phyloP scores from a whole-genome alignment of 192 early-diverging fungal genomes.

The Haplosporangium gracile region DNA sequence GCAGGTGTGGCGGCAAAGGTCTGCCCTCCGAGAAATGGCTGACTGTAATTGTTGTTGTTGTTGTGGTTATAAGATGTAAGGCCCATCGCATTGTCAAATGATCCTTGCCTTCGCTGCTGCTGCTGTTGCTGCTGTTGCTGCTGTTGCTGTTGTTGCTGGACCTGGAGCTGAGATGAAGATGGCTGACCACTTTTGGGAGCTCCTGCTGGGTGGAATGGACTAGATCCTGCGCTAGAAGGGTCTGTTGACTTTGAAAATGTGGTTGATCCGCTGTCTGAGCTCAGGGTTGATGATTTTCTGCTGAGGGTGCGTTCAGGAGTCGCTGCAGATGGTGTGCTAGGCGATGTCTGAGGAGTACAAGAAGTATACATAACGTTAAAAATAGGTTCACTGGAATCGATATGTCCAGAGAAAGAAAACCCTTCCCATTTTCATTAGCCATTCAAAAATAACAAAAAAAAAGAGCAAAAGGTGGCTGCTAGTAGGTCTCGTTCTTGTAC shows the following conservation, averaged over 20 bases:
- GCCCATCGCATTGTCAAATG: slow-evolving; percentile 26
- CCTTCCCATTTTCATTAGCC: not conserved
- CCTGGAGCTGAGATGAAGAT: slow-evolving; percentile 10
- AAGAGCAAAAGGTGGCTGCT: not conserved
- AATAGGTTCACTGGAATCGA: not conserved
- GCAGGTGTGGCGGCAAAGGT: slow-evolving; percentile 25
- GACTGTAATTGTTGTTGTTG: not conserved
- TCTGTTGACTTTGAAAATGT: slow-evolving; percentile 44
- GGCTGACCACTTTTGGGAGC: slow-evolving; percentile 20
- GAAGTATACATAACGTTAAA: not conserved
- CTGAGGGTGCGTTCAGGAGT: slow-evolving; percentile 36
- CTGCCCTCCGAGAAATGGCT: slow-evolving; percentile 17
- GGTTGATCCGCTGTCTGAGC: slow-evolving; percentile 55
- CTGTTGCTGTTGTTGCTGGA: not conserved
- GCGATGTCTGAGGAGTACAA: not conserved
- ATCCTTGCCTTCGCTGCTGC: slow-evolving; percentile 10
- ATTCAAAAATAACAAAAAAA: not conserved
- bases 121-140: slow-evolving; percentile 5
- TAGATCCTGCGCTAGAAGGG: slow-evolving; percentile 33
- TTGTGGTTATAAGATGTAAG: not conserved
- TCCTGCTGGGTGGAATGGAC: slow-evolving; percentile 32
- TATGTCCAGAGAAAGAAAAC: not conserved
- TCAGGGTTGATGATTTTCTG: slow-evolving; percentile 50
- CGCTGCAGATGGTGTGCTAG: slow-evolving; percentile 7
- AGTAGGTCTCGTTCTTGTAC: not conserved